These are phyloP conservation scores for Waltiozyma solani DNA, from an alignment of 1,139 yeast genomes.

Conservation along the genomic window DNA sequence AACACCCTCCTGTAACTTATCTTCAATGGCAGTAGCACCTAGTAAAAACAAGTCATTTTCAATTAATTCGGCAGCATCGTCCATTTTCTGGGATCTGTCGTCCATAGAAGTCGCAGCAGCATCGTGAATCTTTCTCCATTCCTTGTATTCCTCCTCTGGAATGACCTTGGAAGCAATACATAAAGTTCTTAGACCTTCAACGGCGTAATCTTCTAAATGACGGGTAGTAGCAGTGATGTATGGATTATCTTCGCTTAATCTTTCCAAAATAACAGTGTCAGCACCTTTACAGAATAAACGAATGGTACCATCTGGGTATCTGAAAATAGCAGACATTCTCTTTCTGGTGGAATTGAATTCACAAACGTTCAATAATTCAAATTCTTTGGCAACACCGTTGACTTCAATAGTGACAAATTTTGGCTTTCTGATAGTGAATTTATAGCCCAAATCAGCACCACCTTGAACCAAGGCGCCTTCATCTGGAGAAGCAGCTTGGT, in stretches of 20 bases:
- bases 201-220: slow-evolving; percentile 93
- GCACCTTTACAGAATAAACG: slow-evolving; percentile 95
- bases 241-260: slow-evolving; percentile 62
- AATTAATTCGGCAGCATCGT: slow-evolving; percentile 75
- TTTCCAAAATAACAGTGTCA: slow-evolving; percentile 87
- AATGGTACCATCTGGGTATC: slow-evolving; percentile 91
- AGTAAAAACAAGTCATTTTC: slow-evolving; percentile 71
- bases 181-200: slow-evolving; percentile 89
- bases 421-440: slow-evolving; percentile 79
- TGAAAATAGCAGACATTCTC: slow-evolving; percentile 91
- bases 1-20: slow-evolving; percentile 91
- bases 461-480: slow-evolving; percentile 98
- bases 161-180: slow-evolving; percentile 85
- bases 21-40: slow-evolving; percentile 98
- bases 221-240: slow-evolving; percentile 74
- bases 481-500: slow-evolving; percentile 98
- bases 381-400: slow-evolving; percentile 33
- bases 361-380: slow-evolving; percentile 80
- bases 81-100: slow-evolving; percentile 66
- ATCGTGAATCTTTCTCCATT: slow-evolving; percentile 52
- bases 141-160: slow-evolving; percentile 64
- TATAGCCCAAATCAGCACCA: slow-evolving; percentile 82
- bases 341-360: slow-evolving; percentile 97
- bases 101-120: slow-evolving; percentile 78
- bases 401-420: slow-evolving; percentile 62